Conservation (phyloP, 441 rosid species). For the Erodium moschatum region DNA sequence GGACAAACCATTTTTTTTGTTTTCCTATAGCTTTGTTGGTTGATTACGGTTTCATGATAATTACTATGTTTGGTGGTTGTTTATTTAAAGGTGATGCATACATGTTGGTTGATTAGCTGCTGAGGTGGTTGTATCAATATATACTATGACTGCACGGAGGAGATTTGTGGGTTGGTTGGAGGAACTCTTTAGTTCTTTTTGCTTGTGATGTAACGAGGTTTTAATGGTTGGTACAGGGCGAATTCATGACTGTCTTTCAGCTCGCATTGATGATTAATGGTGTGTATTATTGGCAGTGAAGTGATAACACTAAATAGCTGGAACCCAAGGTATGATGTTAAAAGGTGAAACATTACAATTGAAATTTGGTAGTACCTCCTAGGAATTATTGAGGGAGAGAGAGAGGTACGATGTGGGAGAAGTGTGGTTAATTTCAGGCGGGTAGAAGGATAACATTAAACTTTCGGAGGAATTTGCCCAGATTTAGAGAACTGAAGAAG, state of each 20-base stretch:
- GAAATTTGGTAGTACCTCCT: conserved; percentile 20
- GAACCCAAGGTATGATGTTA: conserved; percentile 22
- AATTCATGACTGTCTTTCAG: conserved; percentile 29
- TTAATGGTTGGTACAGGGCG: conserved; percentile 23
- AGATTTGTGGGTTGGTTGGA: conserved; percentile 16
- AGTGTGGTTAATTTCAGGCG: conserved; percentile 7
- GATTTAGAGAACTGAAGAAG: conserved; percentile 1
- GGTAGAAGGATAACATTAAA: conserved; percentile 16
- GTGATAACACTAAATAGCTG: conserved; percentile 32
- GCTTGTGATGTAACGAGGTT: neutral
- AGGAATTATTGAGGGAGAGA: conserved; percentile 26
- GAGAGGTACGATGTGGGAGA: conserved; percentile 1
- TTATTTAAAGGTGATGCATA: neutral
- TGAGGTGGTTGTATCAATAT: neutral
- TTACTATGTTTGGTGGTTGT: conserved; percentile 5
- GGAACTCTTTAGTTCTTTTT: conserved; percentile 4
- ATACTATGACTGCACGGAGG: neutral
- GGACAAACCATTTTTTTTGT: neutral
- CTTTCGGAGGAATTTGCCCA: conserved; percentile 17
- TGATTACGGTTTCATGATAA: conserved; percentile 8
- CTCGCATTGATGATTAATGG: conserved; percentile 24
- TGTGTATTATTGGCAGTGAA: conserved; percentile 10
- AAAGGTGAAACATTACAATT: conserved; percentile 22
- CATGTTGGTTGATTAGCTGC: neutral
- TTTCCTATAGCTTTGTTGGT: neutral